These are phyloP conservation scores for Hymenotorrendiella dingleyae DNA, from an alignment of 2,329 filamentous ascomycete species.

Conservation along the genomic window DNA sequence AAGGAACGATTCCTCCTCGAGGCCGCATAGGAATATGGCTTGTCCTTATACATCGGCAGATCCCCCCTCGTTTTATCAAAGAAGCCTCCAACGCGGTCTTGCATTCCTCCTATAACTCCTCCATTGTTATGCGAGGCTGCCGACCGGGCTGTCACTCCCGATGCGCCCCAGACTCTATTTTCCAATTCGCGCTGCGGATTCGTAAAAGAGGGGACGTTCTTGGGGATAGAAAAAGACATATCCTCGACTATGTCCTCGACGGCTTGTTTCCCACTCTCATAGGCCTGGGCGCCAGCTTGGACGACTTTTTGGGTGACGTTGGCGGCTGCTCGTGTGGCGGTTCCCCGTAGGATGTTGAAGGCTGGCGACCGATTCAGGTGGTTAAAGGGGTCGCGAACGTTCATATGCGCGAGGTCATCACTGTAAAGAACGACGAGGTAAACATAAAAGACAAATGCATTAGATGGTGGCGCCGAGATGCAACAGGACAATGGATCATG, in stretches of 20 bases:
- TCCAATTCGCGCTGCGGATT: slow-evolving; percentile 60
- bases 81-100: slow-evolving; percentile 57
- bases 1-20: slow-evolving; percentile 53
- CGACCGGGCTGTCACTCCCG: slow-evolving; percentile 39
- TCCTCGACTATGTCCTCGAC: slow-evolving; percentile 37
- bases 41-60: slow-evolving; percentile 98
- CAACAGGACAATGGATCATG: no score
- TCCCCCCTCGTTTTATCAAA: slow-evolving; percentile 51
- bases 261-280: slow-evolving; percentile 32
- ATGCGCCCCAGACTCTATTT: slow-evolving; percentile 59
- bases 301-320: slow-evolving; percentile 43
- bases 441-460: no score
- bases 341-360: slow-evolving; percentile 45
- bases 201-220: slow-evolving; percentile 63
- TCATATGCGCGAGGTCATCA: slow-evolving; percentile 29
- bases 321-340: slow-evolving; percentile 40
- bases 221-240: slow-evolving; percentile 63
- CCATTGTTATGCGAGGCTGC: slow-evolving; percentile 23
- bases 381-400: slow-evolving; percentile 33
- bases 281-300: slow-evolving; percentile 43
- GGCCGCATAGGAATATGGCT: slow-evolving; percentile 70
- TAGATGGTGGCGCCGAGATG: no score
- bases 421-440: slow-evolving; percentile 21
- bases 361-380: slow-evolving; percentile 36
- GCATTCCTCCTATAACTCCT: slow-evolving; percentile 45